These are phyloP conservation scores for Mycena belliarum DNA, from an alignment of 768 basidiomycete species.

Conservation along the genomic window DNA sequence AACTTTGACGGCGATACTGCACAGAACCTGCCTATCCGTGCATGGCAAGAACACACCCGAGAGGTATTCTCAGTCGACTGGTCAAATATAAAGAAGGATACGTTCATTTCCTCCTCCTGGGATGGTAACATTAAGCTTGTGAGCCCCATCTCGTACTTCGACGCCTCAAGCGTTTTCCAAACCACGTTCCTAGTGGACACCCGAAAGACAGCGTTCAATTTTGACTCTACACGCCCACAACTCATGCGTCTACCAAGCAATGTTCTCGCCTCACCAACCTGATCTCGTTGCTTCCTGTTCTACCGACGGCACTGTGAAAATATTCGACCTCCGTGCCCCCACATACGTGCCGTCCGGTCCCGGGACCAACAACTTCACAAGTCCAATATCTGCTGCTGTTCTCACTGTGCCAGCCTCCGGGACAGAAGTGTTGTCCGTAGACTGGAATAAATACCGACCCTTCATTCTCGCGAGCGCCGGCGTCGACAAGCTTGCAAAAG, in stretches of 20 bases:
- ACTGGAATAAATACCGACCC: constrained; percentile 93
- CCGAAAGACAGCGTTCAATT: constrained; percentile 77
- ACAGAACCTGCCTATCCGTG: constrained; percentile 86
- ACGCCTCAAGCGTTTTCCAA: background rate
- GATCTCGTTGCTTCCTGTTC: constrained; percentile 82
- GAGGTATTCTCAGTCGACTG: constrained; percentile 96
- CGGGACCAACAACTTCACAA: constrained; percentile 57
- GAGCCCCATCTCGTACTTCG: constrained; percentile 31
- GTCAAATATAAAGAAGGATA: constrained; percentile 90
- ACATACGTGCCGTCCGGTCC: constrained; percentile 55
- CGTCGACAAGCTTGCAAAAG: constrained; percentile 72
- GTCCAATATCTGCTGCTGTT: constrained; percentile 67
- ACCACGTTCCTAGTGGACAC: constrained; percentile 68
- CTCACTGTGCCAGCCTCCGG: constrained; percentile 78
- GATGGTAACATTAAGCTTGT: constrained; percentile 90
- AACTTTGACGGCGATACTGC: constrained; percentile 23
- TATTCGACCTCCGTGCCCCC: constrained; percentile 79
- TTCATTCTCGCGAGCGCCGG: constrained; percentile 75
- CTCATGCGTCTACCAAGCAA: constrained; percentile 84
- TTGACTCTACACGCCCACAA: constrained; percentile 81
- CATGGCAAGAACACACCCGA: constrained; percentile 92
- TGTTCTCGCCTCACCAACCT: constrained; percentile 92
- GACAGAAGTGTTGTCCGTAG: constrained; percentile 77
- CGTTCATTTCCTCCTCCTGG: constrained; percentile 88
- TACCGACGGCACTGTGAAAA: constrained; percentile 79